Evolutionary conservation across 164 flowering plant genomes (phyloP).

Genomic region (Liriodendron chinense): DNA sequence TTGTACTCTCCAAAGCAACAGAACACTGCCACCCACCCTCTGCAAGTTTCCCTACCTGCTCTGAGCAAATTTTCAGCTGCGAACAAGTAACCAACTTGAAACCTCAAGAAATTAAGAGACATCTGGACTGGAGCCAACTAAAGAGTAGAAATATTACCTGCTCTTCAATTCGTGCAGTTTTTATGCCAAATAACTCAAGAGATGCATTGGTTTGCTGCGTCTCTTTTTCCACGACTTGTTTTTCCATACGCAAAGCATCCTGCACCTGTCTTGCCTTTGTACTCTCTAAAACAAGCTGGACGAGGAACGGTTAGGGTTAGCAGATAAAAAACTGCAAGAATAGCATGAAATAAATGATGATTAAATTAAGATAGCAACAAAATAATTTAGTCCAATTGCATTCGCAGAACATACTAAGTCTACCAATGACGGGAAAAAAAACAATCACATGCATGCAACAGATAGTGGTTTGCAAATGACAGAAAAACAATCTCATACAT

Average conservation of each 20-base stretch:
- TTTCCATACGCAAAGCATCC: constrained; percentile 53
- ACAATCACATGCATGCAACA: no score
- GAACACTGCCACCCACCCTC: constrained; percentile 62
- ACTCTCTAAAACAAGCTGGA: constrained; percentile 91
- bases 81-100: constrained; percentile 8
- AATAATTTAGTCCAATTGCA: no score
- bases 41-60: constrained; percentile 59
- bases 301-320: constrained; percentile 7
- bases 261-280: constrained; percentile 57
- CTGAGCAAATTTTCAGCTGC: constrained; percentile 68
- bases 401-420: no score
- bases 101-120: neutral
- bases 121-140: neutral
- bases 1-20: constrained; percentile 42
- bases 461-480: no score
- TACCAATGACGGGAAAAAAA: no score
- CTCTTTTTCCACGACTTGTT: constrained; percentile 46
- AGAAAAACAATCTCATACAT: no score
- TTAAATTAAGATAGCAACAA: no score
- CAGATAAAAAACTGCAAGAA: no score
- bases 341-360: no score
- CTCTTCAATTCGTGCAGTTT: constrained; percentile 66
- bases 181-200: constrained; percentile 42
- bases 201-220: constrained; percentile 54
- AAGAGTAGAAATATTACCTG: constrained; percentile 46